Percentiles rank a stretch among this genome's conserved stretches.
Evolutionary conservation across 768 basidiomycete genomes (phyloP).

Genomic region (Chiua virens): DNA sequence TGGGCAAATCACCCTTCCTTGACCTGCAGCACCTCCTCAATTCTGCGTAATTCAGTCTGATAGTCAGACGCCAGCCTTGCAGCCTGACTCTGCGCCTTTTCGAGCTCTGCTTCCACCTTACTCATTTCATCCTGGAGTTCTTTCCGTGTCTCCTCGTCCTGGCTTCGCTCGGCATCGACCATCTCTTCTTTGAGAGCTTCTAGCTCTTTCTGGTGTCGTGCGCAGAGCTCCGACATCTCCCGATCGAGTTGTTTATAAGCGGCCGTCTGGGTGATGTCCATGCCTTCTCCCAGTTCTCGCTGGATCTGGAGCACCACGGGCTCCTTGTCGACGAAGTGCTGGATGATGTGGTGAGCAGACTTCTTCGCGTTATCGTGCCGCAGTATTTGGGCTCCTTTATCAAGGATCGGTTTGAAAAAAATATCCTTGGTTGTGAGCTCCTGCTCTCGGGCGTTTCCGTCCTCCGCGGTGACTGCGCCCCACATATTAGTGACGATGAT

Average conservation of each 20-base stretch:
- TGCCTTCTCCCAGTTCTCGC: slow-evolving; percentile 47
- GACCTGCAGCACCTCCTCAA: slow-evolving; percentile 31
- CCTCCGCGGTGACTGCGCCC: slow-evolving; percentile 38
- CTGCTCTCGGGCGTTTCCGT: slow-evolving; percentile 41
- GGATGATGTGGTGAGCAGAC: slow-evolving; percentile 48
- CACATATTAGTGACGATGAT: slow-evolving; percentile 57
- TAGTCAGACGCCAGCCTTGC: slow-evolving; percentile 33
- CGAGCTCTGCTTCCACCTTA: slow-evolving; percentile 32
- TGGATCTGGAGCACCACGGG: slow-evolving; percentile 53
- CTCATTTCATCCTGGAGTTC: slow-evolving; percentile 43
- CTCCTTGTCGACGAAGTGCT: slow-evolving; percentile 38
- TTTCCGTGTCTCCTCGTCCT: slow-evolving; percentile 47
- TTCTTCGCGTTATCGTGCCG: slow-evolving; percentile 43
- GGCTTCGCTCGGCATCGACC: slow-evolving; percentile 41
- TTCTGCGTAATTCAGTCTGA: slow-evolving; percentile 34
- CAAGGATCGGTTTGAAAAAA: slow-evolving; percentile 53
- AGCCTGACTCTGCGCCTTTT: slow-evolving; percentile 30
- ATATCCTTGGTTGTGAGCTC: slow-evolving; percentile 41
- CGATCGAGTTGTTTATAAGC: slow-evolving; percentile 53
- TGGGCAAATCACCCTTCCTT: slow-evolving; percentile 26
- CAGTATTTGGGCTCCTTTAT: slow-evolving; percentile 42
- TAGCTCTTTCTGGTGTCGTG: slow-evolving; percentile 47
- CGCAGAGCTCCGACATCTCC: slow-evolving; percentile 48
- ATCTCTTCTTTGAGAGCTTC: slow-evolving; percentile 47
- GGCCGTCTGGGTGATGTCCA: slow-evolving; percentile 51